phyloP scores from a whole-genome alignment of 2,329 filamentous ascomycete genomes.

The Lachnellula occidentalis region DNA sequence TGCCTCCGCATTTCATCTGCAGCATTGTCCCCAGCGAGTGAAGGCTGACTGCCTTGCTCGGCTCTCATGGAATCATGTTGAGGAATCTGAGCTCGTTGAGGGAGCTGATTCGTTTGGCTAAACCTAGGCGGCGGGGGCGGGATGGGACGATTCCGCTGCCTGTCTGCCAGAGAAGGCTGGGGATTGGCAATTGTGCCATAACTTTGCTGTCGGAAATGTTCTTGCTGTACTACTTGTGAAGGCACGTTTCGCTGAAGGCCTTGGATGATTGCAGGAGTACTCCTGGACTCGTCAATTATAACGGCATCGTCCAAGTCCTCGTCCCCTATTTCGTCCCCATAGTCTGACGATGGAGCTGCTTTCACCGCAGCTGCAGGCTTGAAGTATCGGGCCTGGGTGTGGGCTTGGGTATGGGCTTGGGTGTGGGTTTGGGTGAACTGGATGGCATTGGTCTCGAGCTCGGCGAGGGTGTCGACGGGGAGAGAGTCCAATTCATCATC shows the following conservation, averaged over 20 bases:
- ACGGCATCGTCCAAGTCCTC: conserved; percentile 49
- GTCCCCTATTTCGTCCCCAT: conserved; percentile 32
- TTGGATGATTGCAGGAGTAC: conserved; percentile 17
- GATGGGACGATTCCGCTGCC: conserved; percentile 5
- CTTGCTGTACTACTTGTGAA: conserved; percentile 15
- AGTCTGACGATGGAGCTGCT: conserved; percentile 31
- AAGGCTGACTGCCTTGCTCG: conserved; percentile 14
- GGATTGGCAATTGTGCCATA: conserved; percentile 14
- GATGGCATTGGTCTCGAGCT: conserved; percentile 60
- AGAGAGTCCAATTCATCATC: conserved; percentile 60
- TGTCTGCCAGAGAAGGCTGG: conserved; percentile 8
- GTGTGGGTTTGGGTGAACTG: conserved; percentile 43
- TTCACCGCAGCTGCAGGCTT: conserved; percentile 8
- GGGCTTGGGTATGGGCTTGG: conserved; percentile 25
- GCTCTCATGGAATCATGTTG: conserved; percentile 14
- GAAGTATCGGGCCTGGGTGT: conserved; percentile 16
- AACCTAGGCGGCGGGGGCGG: conserved; percentile 11
- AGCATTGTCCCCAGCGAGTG: conserved; percentile 4
- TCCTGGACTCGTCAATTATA: conserved; percentile 36
- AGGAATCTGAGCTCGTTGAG: conserved; percentile 2
- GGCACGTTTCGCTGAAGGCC: conserved; percentile 13
- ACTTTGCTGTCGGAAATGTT: conserved; percentile 22
- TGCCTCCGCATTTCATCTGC: conserved; percentile 21
- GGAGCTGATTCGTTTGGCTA: conserved; percentile 3
- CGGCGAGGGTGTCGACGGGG: conserved; percentile 50